Base-by-base conservation (phyloP, 805 yeast genomes). In the Tetrapisispora namnaoensis region DNA sequence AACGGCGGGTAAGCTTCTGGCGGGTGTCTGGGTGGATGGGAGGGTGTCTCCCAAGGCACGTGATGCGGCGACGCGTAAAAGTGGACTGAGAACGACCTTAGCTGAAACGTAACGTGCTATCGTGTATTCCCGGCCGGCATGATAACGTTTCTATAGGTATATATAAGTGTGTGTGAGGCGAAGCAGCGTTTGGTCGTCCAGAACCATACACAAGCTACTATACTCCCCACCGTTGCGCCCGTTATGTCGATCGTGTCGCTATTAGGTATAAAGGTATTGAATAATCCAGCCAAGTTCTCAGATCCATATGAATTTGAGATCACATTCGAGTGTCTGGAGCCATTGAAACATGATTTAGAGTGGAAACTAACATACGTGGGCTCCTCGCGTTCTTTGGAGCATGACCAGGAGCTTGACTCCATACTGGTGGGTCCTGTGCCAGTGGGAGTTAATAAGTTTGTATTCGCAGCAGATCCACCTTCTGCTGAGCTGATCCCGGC, bases 321-420 rank as follows among this genome's bases (percentile, higher is more conserved):
- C 67, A 93, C 99, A 0, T 93, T 93, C 62, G 99, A 93, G 68
- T 93, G 99, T 67, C 71, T 91, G 43, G 99, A 93, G 66, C 89
- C 96, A 1, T 72, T 93, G 55, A 86, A 69, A 52, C 68, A 71
- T 44, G 99, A 93, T 66, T 73, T 93, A 50, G 99, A 93, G 66
- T 93, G 99, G 99, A 93, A 93, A 65, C 72, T 93, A 50, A 91
- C 96, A 1, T 93, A 93, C 58, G 99, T 93, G 38, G 99, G 99
- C 1, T 86, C 96, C 4, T 90, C 97, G 1, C 77, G 95, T 44
- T 88, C 97, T 37, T 66, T 88, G 46, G 97, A 93, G 54, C 97
- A 93, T 59, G 99, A 93, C 66, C 99, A 93, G 68, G 97, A 90
- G 64, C 72, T 93, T 48, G 99, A 93, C 62, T 89, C 97, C 1